Conservation (phyloP, 306 rosid species). For the Mucuna pruriens region DNA sequence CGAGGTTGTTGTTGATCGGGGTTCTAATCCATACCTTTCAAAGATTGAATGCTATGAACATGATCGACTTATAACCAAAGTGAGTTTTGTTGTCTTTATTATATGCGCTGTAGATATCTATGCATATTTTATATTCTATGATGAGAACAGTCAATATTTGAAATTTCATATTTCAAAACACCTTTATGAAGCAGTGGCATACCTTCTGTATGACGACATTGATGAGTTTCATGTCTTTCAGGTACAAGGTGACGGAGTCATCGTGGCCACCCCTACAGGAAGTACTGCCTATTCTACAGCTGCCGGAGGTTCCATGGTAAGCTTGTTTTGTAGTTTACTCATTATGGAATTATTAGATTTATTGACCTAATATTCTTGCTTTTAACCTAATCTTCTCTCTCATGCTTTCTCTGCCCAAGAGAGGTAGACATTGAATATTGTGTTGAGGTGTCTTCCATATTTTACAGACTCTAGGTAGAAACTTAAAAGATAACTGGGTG, state of each 20-base stretch:
- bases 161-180: conserved; percentile 21
- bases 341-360: conserved; percentile 1
- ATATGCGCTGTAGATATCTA: neutral
- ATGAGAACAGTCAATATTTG: conserved; percentile 4
- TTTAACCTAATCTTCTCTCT: neutral
- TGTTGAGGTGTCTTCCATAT: conserved; percentile 12
- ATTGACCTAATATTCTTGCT: conserved; percentile 6
- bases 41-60: conserved; percentile 95
- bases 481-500: conserved; percentile 4
- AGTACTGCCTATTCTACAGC: conserved; percentile 99
- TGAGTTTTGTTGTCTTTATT: conserved; percentile 44
- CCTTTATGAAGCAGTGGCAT: conserved; percentile 31
- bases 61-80: conserved; percentile 96
- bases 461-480: conserved; percentile 1
- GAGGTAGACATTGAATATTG: conserved; percentile 1
- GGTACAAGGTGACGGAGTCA: conserved; percentile 99
- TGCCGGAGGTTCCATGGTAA: conserved; percentile 99
- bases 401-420: neutral
- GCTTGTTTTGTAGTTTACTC: conserved; percentile 17
- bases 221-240: conserved; percentile 35
- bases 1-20: conserved; percentile 95
- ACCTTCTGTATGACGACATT: conserved; percentile 22
- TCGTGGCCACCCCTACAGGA: conserved; percentile 99
- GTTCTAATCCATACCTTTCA: conserved; percentile 97
- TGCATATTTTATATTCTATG: conserved; percentile 3